Evolutionary conservation across 75 land plant genomes (phyloP).

Genomic region (Selaginella moellendorffii): DNA sequence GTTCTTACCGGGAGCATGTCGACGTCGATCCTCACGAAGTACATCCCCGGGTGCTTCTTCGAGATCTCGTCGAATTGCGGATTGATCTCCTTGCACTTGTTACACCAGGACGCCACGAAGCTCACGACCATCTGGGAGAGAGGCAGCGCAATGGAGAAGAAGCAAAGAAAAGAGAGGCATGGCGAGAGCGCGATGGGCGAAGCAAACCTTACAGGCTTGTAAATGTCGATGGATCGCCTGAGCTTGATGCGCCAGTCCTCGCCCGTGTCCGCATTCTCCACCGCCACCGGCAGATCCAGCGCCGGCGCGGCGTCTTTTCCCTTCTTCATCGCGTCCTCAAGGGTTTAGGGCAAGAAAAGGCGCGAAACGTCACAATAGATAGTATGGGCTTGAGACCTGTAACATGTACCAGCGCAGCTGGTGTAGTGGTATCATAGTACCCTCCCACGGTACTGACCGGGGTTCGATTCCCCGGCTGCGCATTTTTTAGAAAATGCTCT

Average conservation of each 20-base stretch:
- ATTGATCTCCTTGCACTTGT: background rate
- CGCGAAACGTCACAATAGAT: background rate
- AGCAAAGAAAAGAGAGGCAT: background rate
- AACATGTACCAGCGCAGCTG: constrained; percentile 10
- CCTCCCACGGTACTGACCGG: constrained; percentile 13
- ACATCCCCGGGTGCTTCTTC: background rate
- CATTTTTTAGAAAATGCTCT: too few relatives aligned
- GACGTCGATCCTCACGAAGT: background rate
- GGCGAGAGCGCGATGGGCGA: too few relatives aligned
- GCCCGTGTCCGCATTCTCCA: background rate
- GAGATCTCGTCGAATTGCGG: background rate
- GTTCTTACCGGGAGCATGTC: background rate
- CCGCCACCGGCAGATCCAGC: background rate
- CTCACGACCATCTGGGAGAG: background rate
- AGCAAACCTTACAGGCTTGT: background rate
- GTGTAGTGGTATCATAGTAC: constrained; percentile 12
- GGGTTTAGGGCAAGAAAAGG: background rate
- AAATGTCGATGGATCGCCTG: background rate
- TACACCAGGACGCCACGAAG: background rate
- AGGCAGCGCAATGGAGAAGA: background rate
- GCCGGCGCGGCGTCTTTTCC: background rate
- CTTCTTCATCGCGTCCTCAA: background rate
- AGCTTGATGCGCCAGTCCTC: background rate
- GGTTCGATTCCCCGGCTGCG: constrained; percentile 13
- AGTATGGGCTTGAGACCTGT: background rate